These are phyloP conservation scores for Saturnispora sekii DNA, from an alignment of 805 yeast species.

Conservation along the genomic window DNA sequence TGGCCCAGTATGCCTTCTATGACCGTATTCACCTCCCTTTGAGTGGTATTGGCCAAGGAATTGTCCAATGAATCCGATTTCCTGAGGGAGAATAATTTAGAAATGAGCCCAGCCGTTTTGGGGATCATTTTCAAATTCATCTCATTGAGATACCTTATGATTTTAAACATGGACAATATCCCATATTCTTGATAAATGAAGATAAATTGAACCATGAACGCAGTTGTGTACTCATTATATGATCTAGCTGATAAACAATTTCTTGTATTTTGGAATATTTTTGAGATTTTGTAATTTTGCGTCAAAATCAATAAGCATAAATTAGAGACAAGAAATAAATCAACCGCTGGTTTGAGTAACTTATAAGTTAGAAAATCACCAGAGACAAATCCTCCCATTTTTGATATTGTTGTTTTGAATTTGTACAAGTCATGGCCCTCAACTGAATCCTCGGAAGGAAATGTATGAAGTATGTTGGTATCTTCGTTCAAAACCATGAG, in stretches of 20 bases:
- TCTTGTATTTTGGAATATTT: not conserved
- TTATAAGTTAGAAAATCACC: constrained; percentile 21
- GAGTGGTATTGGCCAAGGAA: not conserved
- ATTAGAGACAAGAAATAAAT: constrained; percentile 17
- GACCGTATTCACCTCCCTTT: constrained; percentile 2
- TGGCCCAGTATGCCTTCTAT: constrained; percentile 16
- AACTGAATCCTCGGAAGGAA: not conserved
- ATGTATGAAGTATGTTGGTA: constrained; percentile 11
- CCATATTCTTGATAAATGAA: constrained; percentile 29
- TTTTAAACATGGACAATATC: constrained; percentile 30
- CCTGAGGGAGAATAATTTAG: constrained; percentile 15
- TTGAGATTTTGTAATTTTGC: constrained; percentile 14
- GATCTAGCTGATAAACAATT: constrained; percentile 12
- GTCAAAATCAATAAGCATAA: constrained; percentile 16
- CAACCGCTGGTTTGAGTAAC: constrained; percentile 19
- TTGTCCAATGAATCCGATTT: not conserved
- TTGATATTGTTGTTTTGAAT: constrained; percentile 19
- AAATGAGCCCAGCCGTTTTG: constrained; percentile 17
- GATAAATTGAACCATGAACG: constrained; percentile 14
- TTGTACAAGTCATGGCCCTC: constrained; percentile 13
- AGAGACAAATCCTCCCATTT: constrained; percentile 21
- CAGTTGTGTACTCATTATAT: constrained; percentile 9
- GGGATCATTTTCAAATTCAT: constrained; percentile 18
- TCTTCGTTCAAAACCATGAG: constrained; percentile 16
- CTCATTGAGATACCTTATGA: constrained; percentile 9